Base-by-base conservation (phyloP, 345 rosid species). In the Lepidium africanum region DNA sequence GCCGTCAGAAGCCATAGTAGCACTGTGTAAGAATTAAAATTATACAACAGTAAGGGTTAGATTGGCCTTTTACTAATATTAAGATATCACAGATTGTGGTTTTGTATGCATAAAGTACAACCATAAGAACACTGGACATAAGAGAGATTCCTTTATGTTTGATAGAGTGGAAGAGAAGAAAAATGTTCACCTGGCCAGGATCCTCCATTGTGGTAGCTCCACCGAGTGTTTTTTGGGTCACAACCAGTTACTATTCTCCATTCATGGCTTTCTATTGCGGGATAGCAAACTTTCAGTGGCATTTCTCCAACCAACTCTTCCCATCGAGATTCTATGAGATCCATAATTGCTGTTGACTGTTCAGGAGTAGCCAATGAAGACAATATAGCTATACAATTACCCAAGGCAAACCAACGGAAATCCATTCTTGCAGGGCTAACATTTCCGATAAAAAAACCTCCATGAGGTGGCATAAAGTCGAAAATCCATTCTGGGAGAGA, bases 161-260 rank as follows among this genome's bases (percentile, higher is more conserved):
- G 27, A 32, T 30, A 15, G 37, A 9, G 35, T 19, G 27, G 11
- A 57, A 27, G 48, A 45, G 40, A 12, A 15, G 0, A 11, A 36
- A 46, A 53, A 43, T 30, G 3, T 19, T 52, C 80, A 90, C 97
- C 98, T 83, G 98, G 95, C 98, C 97, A 93, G 53, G 98, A 93
- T 65, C 98, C 98, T 38, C 96, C 97, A 53, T 93, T 93, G 79
- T 93, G 98, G 80, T 93, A 93, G 61, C 98, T 93, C 97, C 98
- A 93, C 56, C 96, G 79, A 6, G 98, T 88, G 77, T 93, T 93
- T 76, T 93, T 93, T 1, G 96, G 98, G 63, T 93, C 98, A 62
- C 96, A 87, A 37, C 98, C 98, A 8, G 98, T 93, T 52, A 78
- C 69, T 32, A 90, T 88, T 59, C 83, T 76, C 98, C 96, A 94